Percentiles rank a stretch among this genome's conserved stretches.
Evolutionary conservation across 2,329 filamentous ascomycete genomes (phyloP).

Genomic region (Fusarium sp.): DNA sequence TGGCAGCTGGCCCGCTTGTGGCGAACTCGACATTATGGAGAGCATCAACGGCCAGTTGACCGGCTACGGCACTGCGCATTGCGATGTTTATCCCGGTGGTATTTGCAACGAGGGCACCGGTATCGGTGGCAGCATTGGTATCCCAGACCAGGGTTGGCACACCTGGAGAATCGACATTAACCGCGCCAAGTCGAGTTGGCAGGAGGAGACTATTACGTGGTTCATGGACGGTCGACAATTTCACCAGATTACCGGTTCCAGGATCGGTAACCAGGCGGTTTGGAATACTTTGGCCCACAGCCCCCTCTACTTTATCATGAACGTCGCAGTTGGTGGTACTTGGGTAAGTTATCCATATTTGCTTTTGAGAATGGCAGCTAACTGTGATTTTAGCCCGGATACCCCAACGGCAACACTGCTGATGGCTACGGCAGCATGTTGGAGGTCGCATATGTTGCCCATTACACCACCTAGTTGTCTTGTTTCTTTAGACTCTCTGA

Average conservation of each 20-base stretch:
- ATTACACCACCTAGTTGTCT: slow-evolving; percentile 46
- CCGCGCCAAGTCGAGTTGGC: slow-evolving; percentile 61
- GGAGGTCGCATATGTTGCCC: slow-evolving; percentile 65
- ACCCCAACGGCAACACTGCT: slow-evolving; percentile 60
- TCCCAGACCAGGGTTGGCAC: slow-evolving; percentile 62
- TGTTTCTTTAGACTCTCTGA: too few relatives aligned
- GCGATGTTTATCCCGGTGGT: slow-evolving; percentile 53
- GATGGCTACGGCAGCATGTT: slow-evolving; percentile 64
- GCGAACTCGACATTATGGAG: slow-evolving; percentile 34
- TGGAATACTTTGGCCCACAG: slow-evolving; percentile 65
- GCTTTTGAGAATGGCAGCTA: neutral
- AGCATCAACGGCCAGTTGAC: slow-evolving; percentile 27
- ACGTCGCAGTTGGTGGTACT: slow-evolving; percentile 66
- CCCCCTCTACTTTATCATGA: slow-evolving; percentile 65
- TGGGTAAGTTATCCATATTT: slow-evolving; percentile 56
- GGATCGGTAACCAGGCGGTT: slow-evolving; percentile 59
- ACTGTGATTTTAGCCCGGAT: slow-evolving; percentile 57
- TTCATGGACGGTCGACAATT: slow-evolving; percentile 60
- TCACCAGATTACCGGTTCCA: slow-evolving; percentile 58
- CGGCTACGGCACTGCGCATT: slow-evolving; percentile 32
- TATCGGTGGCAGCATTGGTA: slow-evolving; percentile 50
- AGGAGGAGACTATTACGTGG: slow-evolving; percentile 64
- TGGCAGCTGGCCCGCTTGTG: slow-evolving; percentile 36
- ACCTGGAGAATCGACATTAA: slow-evolving; percentile 65
- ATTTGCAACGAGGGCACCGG: slow-evolving; percentile 65